Percentiles rank a stretch among this genome's conserved stretches.
phyloP scores from a whole-genome alignment of 495 filamentous ascomycete genomes.

The Parmelia sp. region DNA sequence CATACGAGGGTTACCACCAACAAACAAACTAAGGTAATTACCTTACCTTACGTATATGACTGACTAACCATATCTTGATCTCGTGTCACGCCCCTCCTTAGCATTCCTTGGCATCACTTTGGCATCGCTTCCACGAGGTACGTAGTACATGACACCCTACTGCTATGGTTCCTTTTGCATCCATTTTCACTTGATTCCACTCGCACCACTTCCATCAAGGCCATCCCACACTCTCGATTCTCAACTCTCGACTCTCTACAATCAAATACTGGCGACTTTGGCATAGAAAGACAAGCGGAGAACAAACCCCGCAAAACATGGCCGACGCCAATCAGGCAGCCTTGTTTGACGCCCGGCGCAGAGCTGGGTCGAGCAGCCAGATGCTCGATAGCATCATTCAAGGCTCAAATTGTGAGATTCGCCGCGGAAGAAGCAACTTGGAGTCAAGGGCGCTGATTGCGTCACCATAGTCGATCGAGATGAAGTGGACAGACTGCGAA shows the following conservation, averaged over 20 bases:
- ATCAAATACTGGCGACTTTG: background rate
- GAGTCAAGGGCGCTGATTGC: constrained; percentile 7
- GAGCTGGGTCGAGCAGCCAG: constrained; percentile 71
- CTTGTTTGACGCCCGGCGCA: constrained; percentile 44
- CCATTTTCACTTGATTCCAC: background rate
- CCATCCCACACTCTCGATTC: background rate
- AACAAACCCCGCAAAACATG: background rate
- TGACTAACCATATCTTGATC: background rate
- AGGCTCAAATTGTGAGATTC: constrained; percentile 76
- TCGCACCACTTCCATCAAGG: background rate
- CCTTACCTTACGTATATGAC: too few species aligned
- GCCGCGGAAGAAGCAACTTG: background rate
- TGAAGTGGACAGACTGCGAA: constrained; percentile 89
- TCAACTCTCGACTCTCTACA: background rate
- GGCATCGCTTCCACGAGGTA: too few species aligned
- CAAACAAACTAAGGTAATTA: too few species aligned
- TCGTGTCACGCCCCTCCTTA: background rate
- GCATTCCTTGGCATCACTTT: background rate
- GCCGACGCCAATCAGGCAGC: constrained; percentile 35
- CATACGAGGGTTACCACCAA: background rate
- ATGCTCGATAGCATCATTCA: constrained; percentile 94
- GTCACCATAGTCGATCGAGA: constrained; percentile 75
- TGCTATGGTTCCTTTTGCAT: too few species aligned
- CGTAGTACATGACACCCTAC: too few species aligned
- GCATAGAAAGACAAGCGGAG: constrained; percentile 22